These are phyloP conservation scores for Solanum bulbocastanum DNA, from an alignment of 257 asterid genomes.

Conservation along the genomic window DNA sequence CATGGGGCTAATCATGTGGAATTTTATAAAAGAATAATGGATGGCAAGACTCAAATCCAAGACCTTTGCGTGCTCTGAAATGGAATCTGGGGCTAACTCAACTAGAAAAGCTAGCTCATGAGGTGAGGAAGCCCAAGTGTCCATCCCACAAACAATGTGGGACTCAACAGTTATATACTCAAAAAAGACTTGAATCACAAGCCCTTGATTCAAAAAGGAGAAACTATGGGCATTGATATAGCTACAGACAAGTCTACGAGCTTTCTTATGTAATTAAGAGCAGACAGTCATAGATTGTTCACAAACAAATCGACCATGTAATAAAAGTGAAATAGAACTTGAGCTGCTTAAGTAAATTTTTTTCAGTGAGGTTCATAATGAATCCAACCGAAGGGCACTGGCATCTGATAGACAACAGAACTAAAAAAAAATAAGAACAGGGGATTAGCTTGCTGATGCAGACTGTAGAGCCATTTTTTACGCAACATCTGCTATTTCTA, in stretches of 20 bases:
- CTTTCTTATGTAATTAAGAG: background rate
- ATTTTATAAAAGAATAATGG: background rate
- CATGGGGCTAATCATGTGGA: background rate
- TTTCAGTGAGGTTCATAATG: background rate
- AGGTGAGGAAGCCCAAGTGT: background rate
- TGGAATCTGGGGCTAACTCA: background rate
- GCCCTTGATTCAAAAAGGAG: background rate
- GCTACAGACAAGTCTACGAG: background rate
- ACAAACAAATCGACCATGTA: background rate
- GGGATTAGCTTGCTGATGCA: background rate
- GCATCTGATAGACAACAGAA: background rate
- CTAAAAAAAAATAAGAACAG: background rate
- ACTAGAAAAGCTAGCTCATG: background rate
- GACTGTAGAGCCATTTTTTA: background rate
- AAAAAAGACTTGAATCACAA: background rate
- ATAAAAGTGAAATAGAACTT: background rate
- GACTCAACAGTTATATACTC: background rate
- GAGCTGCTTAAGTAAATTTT: background rate
- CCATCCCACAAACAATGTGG: background rate
- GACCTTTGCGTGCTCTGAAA: background rate
- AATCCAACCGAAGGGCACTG: background rate
- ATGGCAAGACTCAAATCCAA: background rate
- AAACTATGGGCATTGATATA: background rate
- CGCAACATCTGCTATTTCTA: background rate
- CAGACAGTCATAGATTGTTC: background rate